phyloP scores from a whole-genome alignment of 2,329 filamentous ascomycete species.

The Trichoderma sp. region DNA sequence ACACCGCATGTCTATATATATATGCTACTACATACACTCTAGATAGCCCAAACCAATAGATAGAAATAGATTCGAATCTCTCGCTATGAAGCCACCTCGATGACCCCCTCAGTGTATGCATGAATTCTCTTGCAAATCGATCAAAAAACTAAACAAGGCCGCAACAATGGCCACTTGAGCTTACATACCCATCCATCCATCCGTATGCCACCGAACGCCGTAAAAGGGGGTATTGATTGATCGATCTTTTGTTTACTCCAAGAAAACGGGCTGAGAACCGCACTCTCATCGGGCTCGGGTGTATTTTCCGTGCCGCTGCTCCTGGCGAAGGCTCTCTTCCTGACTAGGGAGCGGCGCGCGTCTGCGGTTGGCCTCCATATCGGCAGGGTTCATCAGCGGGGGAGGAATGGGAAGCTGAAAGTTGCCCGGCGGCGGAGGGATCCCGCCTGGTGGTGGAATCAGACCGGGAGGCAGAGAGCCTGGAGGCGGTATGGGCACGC shows the following conservation, averaged over 20 bases:
- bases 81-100: slow-evolving; percentile 1
- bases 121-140: not conserved
- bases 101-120: not conserved
- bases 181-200: not conserved
- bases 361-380: slow-evolving; percentile 44
- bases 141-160: not conserved
- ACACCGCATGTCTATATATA: slow-evolving; percentile 4
- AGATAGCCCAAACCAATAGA: slow-evolving; percentile 25
- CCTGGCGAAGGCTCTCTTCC: slow-evolving; percentile 76
- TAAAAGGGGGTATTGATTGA: slow-evolving; percentile 30
- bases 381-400: slow-evolving; percentile 44
- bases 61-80: slow-evolving; percentile 14
- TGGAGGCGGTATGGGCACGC: slow-evolving; percentile 62
- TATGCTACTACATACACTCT: not conserved
- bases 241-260: not conserved
- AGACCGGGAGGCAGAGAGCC: slow-evolving; percentile 50
- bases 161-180: not conserved
- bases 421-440: slow-evolving; percentile 40
- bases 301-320: slow-evolving; percentile 69
- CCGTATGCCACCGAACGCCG: slow-evolving; percentile 34
- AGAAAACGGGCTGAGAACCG: not conserved
- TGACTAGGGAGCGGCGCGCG: slow-evolving; percentile 79
- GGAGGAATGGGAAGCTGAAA: slow-evolving; percentile 43
- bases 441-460: slow-evolving; percentile 45
- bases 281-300: slow-evolving; percentile 52